Conservation (phyloP, 2,329 filamentous ascomycete genomes). For the Arthrobotrys entomopaga region DNA sequence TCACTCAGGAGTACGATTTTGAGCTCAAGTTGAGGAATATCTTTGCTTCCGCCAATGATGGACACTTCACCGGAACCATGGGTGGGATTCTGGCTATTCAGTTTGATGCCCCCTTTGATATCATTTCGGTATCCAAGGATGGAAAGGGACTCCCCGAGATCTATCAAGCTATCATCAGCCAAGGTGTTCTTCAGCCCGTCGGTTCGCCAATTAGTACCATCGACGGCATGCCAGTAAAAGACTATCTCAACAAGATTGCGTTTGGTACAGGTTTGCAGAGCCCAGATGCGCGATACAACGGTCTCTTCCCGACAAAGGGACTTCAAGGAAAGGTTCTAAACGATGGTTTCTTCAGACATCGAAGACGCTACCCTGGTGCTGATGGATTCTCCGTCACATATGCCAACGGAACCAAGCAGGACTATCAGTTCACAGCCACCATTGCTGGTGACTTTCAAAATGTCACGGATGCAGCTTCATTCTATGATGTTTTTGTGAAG, state of each 20-base stretch:
- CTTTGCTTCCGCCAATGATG: constrained; percentile 48
- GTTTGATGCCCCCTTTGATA: constrained; percentile 47
- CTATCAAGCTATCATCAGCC: constrained; percentile 30
- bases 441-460: constrained; percentile 47
- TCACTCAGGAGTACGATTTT: constrained; percentile 51
- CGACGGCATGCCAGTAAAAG: constrained; percentile 38
- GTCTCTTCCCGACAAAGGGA: constrained; percentile 41
- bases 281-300: constrained; percentile 50
- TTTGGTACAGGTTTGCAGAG: constrained; percentile 45
- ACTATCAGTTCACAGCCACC: constrained; percentile 34
- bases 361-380: constrained; percentile 42
- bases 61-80: constrained; percentile 47
- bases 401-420: constrained; percentile 35
- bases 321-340: constrained; percentile 33
- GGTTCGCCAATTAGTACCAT: constrained; percentile 44
- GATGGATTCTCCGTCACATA: constrained; percentile 41
- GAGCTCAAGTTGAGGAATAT: constrained; percentile 37
- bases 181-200: constrained; percentile 35
- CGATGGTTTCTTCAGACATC: constrained; percentile 45
- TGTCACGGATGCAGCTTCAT: constrained; percentile 32
- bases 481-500: constrained; percentile 50
- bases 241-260: constrained; percentile 50
- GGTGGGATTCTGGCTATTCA: constrained; percentile 51
- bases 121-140: constrained; percentile 50
- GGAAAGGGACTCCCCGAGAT: constrained; percentile 40